Percentiles rank a stretch among this genome's conserved stretches.
These are phyloP conservation scores for Aspergillus ustus DNA, from an alignment of 2,329 filamentous ascomycete genomes.

Conservation along the genomic window DNA sequence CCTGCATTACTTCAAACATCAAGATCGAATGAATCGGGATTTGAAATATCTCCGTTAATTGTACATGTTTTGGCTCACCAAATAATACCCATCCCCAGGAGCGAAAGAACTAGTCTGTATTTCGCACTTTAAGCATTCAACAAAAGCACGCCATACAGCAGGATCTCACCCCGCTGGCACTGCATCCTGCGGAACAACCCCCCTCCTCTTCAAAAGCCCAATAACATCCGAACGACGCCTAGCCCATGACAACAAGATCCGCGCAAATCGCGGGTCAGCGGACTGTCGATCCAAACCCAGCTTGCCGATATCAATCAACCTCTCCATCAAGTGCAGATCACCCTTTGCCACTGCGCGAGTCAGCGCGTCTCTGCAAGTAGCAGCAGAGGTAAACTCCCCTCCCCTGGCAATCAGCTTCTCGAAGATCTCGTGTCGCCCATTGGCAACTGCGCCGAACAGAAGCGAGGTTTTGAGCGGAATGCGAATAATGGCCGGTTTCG, in stretches of 20 bases:
- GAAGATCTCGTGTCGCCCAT: background rate
- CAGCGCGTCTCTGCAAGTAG: background rate
- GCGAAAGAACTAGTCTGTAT: too few relatives aligned
- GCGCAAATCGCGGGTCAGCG: background rate
- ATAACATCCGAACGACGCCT: background rate
- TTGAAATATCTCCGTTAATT: too few relatives aligned
- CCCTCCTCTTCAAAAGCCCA: background rate
- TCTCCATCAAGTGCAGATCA: background rate
- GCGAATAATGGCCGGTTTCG: too few relatives aligned
- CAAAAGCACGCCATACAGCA: too few relatives aligned
- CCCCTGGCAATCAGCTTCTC: background rate
- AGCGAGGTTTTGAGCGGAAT: background rate
- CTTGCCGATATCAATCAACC: background rate
- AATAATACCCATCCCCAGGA: too few relatives aligned
- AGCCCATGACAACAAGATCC: background rate
- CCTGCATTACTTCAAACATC: too few relatives aligned
- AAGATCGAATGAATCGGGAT: too few relatives aligned
- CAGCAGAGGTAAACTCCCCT: background rate
- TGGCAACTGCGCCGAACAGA: background rate
- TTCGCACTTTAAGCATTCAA: too few relatives aligned
- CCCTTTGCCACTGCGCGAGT: background rate
- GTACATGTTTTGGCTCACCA: too few relatives aligned
- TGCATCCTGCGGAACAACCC: too few relatives aligned
- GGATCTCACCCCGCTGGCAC: too few relatives aligned
- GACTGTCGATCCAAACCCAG: background rate